These are phyloP conservation scores for Yamadazyma diospyri DNA, from an alignment of 1,139 yeast genomes.

Conservation along the genomic window DNA sequence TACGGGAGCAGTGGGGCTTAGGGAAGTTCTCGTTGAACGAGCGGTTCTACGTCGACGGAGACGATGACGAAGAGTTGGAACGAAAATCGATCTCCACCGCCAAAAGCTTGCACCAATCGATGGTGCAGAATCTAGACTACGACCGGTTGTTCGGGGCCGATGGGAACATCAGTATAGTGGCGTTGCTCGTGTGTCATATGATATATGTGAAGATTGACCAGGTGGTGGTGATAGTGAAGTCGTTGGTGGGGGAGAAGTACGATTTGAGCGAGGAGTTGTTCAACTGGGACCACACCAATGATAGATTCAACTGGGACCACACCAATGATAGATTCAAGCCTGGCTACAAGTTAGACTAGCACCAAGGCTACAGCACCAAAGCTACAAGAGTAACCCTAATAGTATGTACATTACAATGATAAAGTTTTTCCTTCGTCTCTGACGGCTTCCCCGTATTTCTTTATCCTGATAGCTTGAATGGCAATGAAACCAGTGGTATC, in stretches of 20 bases:
- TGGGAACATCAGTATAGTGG: conserved; percentile 30
- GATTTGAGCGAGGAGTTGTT: conserved; percentile 15
- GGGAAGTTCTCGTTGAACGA: conserved; percentile 24
- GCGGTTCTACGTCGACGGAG: conserved; percentile 18
- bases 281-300: conserved; percentile 1
- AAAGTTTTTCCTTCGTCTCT: conserved; percentile 66
- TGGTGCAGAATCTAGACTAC: conserved; percentile 25
- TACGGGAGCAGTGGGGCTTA: conserved; percentile 31
- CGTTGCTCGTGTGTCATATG: conserved; percentile 29
- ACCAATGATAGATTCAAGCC: conserved; percentile 2
- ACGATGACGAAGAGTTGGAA: conserved; percentile 1
- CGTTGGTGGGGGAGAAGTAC: conserved; percentile 37
- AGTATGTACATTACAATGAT: conserved; percentile 20
- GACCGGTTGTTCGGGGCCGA: conserved; percentile 28
- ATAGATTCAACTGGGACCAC: conserved; percentile 1
- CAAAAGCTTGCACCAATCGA: conserved; percentile 14
- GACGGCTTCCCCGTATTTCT: conserved; percentile 95
- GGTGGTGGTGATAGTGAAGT: conserved; percentile 27
- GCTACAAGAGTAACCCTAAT: too few relatives aligned
- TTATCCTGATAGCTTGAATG: conserved; percentile 95
- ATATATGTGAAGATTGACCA: conserved; percentile 32
- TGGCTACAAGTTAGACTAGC: conserved; percentile 6
- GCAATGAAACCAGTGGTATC: conserved; percentile 97
- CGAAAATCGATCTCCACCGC: conserved; percentile 4
- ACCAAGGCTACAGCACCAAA: too few relatives aligned